Base-by-base conservation (phyloP, 1,284 basidiomycete genomes). In the Clitocybe nebularis region DNA sequence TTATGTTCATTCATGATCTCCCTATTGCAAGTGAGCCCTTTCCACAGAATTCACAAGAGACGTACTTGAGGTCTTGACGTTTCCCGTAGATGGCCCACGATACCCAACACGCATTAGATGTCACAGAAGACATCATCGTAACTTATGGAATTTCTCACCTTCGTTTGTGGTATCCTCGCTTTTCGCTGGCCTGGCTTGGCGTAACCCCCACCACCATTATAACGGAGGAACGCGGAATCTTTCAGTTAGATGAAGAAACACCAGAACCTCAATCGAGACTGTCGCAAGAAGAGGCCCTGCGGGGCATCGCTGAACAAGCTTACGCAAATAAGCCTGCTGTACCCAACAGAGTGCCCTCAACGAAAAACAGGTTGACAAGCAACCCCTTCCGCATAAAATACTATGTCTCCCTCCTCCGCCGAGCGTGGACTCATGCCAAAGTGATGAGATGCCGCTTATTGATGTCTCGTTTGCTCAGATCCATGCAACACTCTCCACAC, bases 141-240 rank as follows among this genome's bases (percentile, higher is more conserved):
- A 48, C 57, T 9, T 67, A 72, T 49, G 60, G 68, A 25, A 55
- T 52, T 11, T 66, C 67, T 3, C 43, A 36, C 9, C 54, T 63
- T 10, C 67, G 67, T 7, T 56, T 76, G 2, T 75, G 72, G 69
- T 60, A 65, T 48, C 73, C 72, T 7, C 69, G 58, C 23, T 51
- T 74, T 17, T 68, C 71, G 7, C 55, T 61, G 25, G 64, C 68
- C 5, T 77, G 74, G 74, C 63, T 75, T 6, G 74, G 73, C 17
- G 61, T 69, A n/a, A 57, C 71, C 1, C 66, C 71, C 1, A 60
- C 63, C 2, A 58, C 63, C 2, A 59, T 68, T 30, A 58, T 73
- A 25, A 50, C 59, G 14, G 72, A 73, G 34, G 70, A 70, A 33
- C 51, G 55, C n/a, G 58, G 57, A 14, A 51, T 60, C 2, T 41